phyloP scores from a whole-genome alignment of 2,329 filamentous ascomycete species.

The Kalmusia sp. region DNA sequence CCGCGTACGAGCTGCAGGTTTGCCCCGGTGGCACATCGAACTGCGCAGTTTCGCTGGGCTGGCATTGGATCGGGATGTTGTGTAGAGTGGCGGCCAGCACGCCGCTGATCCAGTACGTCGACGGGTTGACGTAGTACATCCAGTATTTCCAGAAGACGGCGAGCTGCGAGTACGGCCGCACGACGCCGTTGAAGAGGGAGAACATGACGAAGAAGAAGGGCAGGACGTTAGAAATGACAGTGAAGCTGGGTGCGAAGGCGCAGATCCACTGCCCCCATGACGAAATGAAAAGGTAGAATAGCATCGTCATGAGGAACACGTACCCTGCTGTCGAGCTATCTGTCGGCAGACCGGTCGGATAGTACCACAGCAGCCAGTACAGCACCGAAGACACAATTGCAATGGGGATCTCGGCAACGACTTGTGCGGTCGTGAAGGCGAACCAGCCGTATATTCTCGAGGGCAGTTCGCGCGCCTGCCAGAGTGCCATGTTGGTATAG shows the following conservation, averaged over 20 bases:
- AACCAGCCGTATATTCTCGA: conserved; percentile 80
- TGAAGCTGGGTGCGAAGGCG: conserved; percentile 80
- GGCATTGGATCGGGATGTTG: conserved; percentile 53
- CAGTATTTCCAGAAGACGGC: conserved; percentile 77
- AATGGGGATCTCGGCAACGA: conserved; percentile 75
- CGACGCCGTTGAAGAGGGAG: conserved; percentile 77
- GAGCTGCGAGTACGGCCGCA: conserved; percentile 70
- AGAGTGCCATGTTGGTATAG: conserved; percentile 74
- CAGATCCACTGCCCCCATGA: conserved; percentile 86
- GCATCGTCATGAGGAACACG: conserved; percentile 77
- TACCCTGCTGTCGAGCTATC: conserved; percentile 73
- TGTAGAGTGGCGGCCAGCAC: conserved; percentile 70
- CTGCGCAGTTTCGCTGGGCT: conserved; percentile 63
- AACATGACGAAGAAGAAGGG: conserved; percentile 86
- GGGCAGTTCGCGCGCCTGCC: conserved; percentile 76
- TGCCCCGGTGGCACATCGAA: conserved; percentile 71
- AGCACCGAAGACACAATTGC: conserved; percentile 69
- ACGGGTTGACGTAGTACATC: conserved; percentile 73
- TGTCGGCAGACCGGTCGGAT: conserved; percentile 71
- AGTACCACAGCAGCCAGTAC: conserved; percentile 82
- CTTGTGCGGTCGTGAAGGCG: conserved; percentile 76
- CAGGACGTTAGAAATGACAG: conserved; percentile 74
- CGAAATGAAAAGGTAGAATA: conserved; percentile 78
- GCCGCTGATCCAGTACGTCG: conserved; percentile 75
- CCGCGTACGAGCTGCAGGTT: conserved; percentile 71